Evolutionary conservation across 2,329 filamentous ascomycete species (phyloP).

Genomic region (Fusarium drepaniforme): DNA sequence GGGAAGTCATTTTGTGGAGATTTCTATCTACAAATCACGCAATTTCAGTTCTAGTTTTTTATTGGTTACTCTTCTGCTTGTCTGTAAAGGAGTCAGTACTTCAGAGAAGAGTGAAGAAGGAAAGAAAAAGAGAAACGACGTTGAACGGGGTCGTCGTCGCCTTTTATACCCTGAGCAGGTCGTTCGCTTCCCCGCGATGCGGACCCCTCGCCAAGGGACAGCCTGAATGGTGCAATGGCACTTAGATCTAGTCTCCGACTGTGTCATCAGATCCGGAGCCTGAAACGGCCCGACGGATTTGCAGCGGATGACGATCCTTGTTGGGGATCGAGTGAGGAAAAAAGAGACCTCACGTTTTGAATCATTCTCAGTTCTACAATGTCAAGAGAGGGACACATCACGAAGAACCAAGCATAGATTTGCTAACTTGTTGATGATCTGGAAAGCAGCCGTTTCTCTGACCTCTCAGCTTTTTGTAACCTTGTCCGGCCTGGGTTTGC

Average conservation of each 20-base stretch:
- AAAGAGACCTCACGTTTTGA: neutral
- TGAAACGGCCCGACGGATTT: constrained; percentile 37
- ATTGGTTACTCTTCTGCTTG: constrained; percentile 6
- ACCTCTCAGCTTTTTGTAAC: constrained; percentile 13
- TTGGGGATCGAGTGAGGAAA: neutral
- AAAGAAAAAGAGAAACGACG: neutral
- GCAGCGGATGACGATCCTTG: constrained; percentile 22
- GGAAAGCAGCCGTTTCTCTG: constrained; percentile 9
- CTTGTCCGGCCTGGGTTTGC: neutral
- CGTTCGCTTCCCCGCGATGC: constrained; percentile 27
- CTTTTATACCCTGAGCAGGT: constrained; percentile 34
- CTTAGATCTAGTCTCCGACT: constrained; percentile 27
- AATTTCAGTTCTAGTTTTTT: neutral
- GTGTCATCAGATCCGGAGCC: constrained; percentile 20
- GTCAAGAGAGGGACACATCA: neutral
- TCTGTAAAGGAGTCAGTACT: neutral
- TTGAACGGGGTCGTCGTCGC: neutral
- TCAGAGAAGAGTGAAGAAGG: constrained; percentile 10
- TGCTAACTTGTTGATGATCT: constrained; percentile 26
- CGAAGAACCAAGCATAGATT: constrained; percentile 23
- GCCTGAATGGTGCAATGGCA: constrained; percentile 27
- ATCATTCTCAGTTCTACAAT: neutral
- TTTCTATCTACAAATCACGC: constrained; percentile 4
- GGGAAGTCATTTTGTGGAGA: constrained; percentile 25
- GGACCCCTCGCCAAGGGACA: neutral